These are phyloP conservation scores for Pseudogymnoascus sp. DNA, from an alignment of 2,329 filamentous ascomycete genomes.

Conservation along the genomic window DNA sequence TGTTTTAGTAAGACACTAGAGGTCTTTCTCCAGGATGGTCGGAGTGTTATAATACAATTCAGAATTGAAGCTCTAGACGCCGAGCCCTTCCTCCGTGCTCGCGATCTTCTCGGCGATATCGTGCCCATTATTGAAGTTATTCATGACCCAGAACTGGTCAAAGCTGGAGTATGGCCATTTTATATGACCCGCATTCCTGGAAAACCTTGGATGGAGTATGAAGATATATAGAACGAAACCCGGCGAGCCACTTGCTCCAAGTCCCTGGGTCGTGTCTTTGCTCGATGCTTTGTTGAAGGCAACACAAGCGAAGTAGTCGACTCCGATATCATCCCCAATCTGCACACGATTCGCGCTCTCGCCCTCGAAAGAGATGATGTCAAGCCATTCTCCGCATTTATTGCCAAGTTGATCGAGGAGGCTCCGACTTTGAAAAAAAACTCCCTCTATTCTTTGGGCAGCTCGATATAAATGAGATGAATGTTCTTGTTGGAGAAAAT, in stretches of 20 bases:
- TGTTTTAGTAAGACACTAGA: conserved; percentile 20
- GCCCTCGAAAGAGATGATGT: not conserved
- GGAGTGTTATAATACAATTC: conserved; percentile 20
- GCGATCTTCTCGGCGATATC: conserved; percentile 15
- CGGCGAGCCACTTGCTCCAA: not conserved
- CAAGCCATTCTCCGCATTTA: not conserved
- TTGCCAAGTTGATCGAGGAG: not conserved
- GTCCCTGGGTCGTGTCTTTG: not conserved
- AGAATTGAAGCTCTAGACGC: conserved; percentile 17
- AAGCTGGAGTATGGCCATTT: conserved; percentile 16
- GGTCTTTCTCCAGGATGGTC: conserved; percentile 17
- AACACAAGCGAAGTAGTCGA: not conserved
- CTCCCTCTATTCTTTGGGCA: not conserved
- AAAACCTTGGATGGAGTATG: conserved; percentile 14
- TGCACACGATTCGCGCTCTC: not conserved
- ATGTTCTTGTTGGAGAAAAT: conserved; percentile 9
- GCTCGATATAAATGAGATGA: not conserved
- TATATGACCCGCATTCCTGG: conserved; percentile 19
- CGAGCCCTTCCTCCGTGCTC: conserved; percentile 15
- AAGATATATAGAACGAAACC: not conserved
- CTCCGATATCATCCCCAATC: not conserved
- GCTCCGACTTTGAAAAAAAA: not conserved
- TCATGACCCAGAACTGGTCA: conserved; percentile 17
- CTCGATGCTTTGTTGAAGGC: not conserved
- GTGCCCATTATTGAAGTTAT: conserved; percentile 17